These are phyloP conservation scores for Dryadomyces quercivorus DNA, from an alignment of 2,329 filamentous ascomycete species.

Conservation along the genomic window DNA sequence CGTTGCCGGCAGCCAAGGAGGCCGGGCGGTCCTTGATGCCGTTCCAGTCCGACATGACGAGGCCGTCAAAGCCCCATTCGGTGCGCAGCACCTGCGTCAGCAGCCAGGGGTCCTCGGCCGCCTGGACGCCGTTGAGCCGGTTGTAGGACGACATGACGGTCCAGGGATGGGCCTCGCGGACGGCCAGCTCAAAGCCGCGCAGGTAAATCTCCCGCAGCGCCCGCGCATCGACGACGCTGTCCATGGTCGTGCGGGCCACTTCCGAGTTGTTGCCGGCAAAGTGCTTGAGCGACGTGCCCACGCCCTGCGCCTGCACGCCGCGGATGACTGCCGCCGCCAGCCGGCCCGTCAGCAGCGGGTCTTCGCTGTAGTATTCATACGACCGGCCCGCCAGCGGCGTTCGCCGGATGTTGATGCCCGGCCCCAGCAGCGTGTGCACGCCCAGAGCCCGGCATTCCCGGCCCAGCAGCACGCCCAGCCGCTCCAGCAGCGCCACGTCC, in stretches of 20 bases:
- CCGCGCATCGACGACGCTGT: constrained; percentile 52
- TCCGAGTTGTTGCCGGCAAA: constrained; percentile 63
- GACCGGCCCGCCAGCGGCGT: constrained; percentile 24
- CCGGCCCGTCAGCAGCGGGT: constrained; percentile 23
- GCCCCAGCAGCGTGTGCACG: constrained; percentile 54
- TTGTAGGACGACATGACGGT: constrained; percentile 60
- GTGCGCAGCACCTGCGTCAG: constrained; percentile 44
- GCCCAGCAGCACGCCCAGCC: constrained; percentile 52
- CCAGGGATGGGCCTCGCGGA: constrained; percentile 57
- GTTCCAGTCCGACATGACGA: constrained; percentile 47
- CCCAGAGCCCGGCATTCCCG: constrained; percentile 54
- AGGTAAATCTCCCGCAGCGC: constrained; percentile 58
- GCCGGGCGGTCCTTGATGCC: constrained; percentile 42
- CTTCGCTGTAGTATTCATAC: constrained; percentile 26
- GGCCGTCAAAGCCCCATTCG: constrained; percentile 48
- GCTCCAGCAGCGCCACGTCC: not conserved
- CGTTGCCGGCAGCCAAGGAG: constrained; percentile 41
- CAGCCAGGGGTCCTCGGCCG: constrained; percentile 41
- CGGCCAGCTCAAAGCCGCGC: constrained; percentile 59
- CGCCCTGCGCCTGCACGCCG: constrained; percentile 2
- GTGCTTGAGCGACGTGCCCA: constrained; percentile 16
- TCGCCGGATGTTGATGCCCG: constrained; percentile 30
- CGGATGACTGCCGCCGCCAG: constrained; percentile 14
- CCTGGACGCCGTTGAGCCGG: constrained; percentile 49
- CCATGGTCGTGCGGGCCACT: constrained; percentile 51